A percentile compares a stretch with the other conserved stretches of the same genome.
Conservation (phyloP, 148 eudicot species). For the Rhododendron henanense region DNA sequence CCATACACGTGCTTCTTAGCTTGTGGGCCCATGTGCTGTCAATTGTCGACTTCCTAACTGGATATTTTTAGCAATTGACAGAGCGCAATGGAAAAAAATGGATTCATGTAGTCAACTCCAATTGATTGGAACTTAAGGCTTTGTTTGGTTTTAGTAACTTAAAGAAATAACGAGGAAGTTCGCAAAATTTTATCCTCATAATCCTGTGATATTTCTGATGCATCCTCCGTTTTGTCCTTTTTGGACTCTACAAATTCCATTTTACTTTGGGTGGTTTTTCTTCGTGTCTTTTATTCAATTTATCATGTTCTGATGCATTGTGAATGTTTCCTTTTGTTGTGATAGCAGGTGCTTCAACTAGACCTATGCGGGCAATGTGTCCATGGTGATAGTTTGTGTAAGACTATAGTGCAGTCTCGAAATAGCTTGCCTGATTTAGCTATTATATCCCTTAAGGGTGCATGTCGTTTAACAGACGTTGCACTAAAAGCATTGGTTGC, state of each 20-base stretch:
- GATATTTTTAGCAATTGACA: not conserved
- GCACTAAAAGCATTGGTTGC: constrained; percentile 22
- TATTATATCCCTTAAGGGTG: constrained; percentile 36
- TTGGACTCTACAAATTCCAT: not conserved
- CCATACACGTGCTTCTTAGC: no score
- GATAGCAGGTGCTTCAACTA: constrained; percentile 34
- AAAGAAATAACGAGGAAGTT: not conserved
- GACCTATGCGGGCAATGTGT: constrained; percentile 36
- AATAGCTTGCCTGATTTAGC: constrained; percentile 25
- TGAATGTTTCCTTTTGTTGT: constrained; percentile 11
- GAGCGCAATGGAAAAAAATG: not conserved
- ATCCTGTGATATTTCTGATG: not conserved
- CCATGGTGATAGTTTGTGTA: constrained; percentile 17
- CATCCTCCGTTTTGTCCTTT: not conserved
- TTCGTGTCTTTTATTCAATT: not conserved
- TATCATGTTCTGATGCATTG: not conserved
- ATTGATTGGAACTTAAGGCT: not conserved
- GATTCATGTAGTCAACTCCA: not conserved
- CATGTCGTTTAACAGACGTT: constrained; percentile 29
- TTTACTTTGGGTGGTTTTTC: not conserved
- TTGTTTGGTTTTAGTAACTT: not conserved
- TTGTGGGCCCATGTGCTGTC: not conserved
- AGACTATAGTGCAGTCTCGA: constrained; percentile 6
- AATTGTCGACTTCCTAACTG: not conserved
- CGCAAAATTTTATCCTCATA: not conserved